Base-by-base conservation (phyloP, 1,139 yeast species). In the Saccharomyces hybrid region DNA sequence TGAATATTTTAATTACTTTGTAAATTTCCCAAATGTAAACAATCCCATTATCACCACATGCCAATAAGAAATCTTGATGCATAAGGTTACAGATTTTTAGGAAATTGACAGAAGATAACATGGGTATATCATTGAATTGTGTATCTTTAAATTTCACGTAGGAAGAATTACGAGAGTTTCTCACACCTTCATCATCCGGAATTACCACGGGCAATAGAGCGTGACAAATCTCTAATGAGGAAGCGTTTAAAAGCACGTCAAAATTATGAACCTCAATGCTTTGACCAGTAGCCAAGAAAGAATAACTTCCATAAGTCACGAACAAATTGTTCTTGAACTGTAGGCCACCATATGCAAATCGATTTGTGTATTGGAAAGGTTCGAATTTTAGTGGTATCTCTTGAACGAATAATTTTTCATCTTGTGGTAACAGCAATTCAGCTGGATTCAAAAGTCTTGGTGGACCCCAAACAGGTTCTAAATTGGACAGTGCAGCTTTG, bases 401-500 rank as follows among this genome's bases (percentile, higher is more conserved):
- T 29, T 63, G 59, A 7, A 63, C 56, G 7, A 55, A 46, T 21
- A 64, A 51, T 31, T 56, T 56, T 28, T 62, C 61, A 31, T 58
- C 49, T 31, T 48, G 44, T 0, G 67, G 65, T 19, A 64, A 51
- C 3, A 64, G 50, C 26, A 56, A 41, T 16, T 55, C 56, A 2
- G 65, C 67, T 2, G 67, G 68, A 34, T 59, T 54, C n/a, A 56
- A 53, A 11, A 54, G 51, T 19, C 51, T 50, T 19, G 62, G 42
- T 16, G 56, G 55, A 2, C 61, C 60, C 65, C 64, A 62, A 4
- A 60, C 61, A 2, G 68, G 68, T 51, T 64, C 68, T 21, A 57
- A 51, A 28, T 56, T 54, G 48, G 57, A 60, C n/a, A 51, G 27
- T 19, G 26, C 38, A 12, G 28, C 24, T 28, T 52, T 58, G 9